phyloP scores from a whole-genome alignment of 345 rosid genomes.

The Melastoma malabathricum region DNA sequence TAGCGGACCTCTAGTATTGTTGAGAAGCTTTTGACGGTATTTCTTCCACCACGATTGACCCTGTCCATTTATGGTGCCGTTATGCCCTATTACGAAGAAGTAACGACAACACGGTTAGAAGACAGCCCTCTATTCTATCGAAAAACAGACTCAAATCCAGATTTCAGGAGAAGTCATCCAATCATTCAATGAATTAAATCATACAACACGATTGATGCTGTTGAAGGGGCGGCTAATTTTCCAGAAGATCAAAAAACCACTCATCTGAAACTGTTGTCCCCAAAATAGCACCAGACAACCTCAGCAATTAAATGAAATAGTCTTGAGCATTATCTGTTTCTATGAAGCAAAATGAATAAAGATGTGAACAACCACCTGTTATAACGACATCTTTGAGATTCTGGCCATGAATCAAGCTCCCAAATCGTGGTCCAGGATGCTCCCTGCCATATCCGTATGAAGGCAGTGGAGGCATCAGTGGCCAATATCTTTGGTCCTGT shows the following conservation, averaged over 20 bases:
- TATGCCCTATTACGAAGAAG: conserved; percentile 47
- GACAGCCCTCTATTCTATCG: not conserved
- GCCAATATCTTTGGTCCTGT: conserved; percentile 52
- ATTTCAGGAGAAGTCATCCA: not conserved
- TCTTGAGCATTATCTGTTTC: too few relatives aligned
- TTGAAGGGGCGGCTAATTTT: too few relatives aligned
- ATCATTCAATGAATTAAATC: too few relatives aligned
- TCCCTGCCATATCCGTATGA: conserved; percentile 59
- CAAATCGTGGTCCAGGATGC: conserved; percentile 53
- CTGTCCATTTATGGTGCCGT: conserved; percentile 93
- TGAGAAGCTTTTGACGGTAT: conserved; percentile 84
- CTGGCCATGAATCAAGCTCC: conserved; percentile 56
- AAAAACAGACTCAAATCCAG: not conserved
- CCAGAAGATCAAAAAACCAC: too few relatives aligned
- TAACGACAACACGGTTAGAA: conserved; percentile 4
- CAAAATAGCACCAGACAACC: too few relatives aligned
- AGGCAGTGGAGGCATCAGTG: conserved; percentile 49
- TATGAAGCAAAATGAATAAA: too few relatives aligned
- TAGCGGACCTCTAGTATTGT: conserved; percentile 90
- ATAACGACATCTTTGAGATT: conserved; percentile 49
- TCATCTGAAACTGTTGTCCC: not conserved
- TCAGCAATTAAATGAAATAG: too few relatives aligned
- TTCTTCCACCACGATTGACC: conserved; percentile 97
- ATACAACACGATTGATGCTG: too few relatives aligned
- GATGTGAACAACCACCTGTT: conserved; percentile 26